Evolutionary conservation across 352 stramenopile species (phyloP).

Genomic region (Pythium pyrilobum): DNA sequence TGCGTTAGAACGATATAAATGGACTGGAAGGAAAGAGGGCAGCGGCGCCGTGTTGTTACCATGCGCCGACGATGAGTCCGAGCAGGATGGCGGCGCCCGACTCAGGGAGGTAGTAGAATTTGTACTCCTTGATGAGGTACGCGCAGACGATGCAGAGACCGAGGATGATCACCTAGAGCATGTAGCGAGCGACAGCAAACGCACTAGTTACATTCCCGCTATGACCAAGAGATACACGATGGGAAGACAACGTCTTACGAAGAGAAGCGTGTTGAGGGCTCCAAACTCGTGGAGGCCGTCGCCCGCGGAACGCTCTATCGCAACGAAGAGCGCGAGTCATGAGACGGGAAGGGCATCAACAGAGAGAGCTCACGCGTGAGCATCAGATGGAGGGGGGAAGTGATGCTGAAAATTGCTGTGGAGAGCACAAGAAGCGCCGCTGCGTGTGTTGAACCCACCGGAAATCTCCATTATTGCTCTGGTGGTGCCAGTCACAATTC

Average conservation of each 20-base stretch:
- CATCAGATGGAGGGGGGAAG: no score
- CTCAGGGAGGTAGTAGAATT: slow-evolving; percentile 89
- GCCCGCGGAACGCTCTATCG: slow-evolving; percentile 26
- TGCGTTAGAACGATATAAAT: neutral
- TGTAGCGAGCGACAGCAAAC: slow-evolving; percentile 84
- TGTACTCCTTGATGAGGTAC: slow-evolving; percentile 89
- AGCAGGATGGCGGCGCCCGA: slow-evolving; percentile 89
- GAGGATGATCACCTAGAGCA: slow-evolving; percentile 87
- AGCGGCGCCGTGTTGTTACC: slow-evolving; percentile 19
- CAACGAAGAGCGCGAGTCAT: neutral
- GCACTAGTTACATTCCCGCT: slow-evolving; percentile 26
- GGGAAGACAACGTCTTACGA: slow-evolving; percentile 36
- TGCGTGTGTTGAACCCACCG: no score
- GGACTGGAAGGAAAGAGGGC: neutral
- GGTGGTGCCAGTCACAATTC: no score
- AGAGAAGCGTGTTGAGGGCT: slow-evolving; percentile 83
- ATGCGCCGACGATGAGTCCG: slow-evolving; percentile 82
- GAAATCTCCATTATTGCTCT: no score
- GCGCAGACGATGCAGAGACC: slow-evolving; percentile 87
- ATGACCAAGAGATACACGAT: neutral
- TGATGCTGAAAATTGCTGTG: no score
- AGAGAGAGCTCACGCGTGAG: neutral
- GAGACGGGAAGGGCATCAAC: neutral
- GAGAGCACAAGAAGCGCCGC: no score
- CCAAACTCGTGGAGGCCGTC: slow-evolving; percentile 81